Percentiles rank a stretch among this genome's conserved stretches.
These are phyloP conservation scores for Biscogniauxia mediterranea DNA, from an alignment of 2,329 filamentous ascomycete genomes.

Conservation along the genomic window DNA sequence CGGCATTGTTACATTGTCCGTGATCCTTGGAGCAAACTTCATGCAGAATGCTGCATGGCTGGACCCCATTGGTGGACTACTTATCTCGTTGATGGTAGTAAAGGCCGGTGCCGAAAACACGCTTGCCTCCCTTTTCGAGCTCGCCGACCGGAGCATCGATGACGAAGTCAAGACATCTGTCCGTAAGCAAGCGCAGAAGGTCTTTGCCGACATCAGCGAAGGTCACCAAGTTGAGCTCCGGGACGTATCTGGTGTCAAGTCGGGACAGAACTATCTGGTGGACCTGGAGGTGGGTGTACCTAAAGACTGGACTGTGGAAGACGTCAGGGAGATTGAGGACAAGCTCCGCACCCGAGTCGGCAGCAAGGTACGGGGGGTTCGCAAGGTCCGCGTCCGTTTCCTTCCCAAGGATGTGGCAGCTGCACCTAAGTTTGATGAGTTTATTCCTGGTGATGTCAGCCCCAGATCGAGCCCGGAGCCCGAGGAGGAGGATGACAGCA, in stretches of 20 bases:
- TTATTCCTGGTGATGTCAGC: constrained; percentile 64
- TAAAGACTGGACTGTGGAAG: constrained; percentile 69
- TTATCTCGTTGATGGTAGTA: constrained; percentile 92
- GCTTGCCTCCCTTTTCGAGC: constrained; percentile 74
- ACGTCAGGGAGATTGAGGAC: constrained; percentile 69
- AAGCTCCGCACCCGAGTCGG: constrained; percentile 71
- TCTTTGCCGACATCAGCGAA: constrained; percentile 52
- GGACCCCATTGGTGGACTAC: constrained; percentile 86
- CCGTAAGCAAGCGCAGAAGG: constrained; percentile 60
- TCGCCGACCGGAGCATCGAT: constrained; percentile 89
- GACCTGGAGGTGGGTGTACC: constrained; percentile 86
- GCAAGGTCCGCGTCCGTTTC: constrained; percentile 81
- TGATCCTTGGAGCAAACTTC: constrained; percentile 86
- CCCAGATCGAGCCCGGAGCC: constrained; percentile 58
- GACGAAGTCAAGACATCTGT: constrained; percentile 76
- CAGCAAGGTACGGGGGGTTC: constrained; percentile 76
- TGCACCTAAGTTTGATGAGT: constrained; percentile 71
- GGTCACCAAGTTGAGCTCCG: constrained; percentile 66
- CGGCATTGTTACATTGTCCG: constrained; percentile 85
- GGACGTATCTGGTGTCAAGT: constrained; percentile 86
- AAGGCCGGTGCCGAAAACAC: constrained; percentile 89
- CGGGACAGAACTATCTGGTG: constrained; percentile 92
- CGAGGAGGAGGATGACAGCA: constrained; percentile 49
- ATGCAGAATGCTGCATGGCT: constrained; percentile 85
- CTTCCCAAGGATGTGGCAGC: constrained; percentile 62